Conservation (phyloP, 2,329 filamentous ascomycete genomes). For the Trichophyton mentagrophytes region DNA sequence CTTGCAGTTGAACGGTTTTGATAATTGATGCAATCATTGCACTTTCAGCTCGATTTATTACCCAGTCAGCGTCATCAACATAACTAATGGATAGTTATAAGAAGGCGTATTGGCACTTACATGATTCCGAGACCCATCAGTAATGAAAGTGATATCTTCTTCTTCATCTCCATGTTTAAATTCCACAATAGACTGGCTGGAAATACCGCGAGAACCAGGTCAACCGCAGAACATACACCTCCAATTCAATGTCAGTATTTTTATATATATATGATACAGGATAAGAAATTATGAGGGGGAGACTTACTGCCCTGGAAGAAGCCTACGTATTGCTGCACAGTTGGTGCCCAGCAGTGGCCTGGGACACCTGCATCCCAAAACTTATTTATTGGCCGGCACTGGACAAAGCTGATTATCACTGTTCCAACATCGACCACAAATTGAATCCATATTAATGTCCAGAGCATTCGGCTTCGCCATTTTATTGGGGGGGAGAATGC, state of each 20-base stretch:
- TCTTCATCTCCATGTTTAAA: slow-evolving; percentile 5
- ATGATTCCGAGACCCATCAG: slow-evolving; percentile 9
- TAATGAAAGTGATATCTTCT: slow-evolving; percentile 9
- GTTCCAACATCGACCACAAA: slow-evolving; percentile 8
- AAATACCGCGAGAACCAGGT: slow-evolving; percentile 11
- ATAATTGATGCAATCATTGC: slow-evolving; percentile 10
- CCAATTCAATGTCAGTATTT: background rate
- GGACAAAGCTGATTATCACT: slow-evolving; percentile 5
- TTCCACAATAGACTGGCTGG: slow-evolving; percentile 11
- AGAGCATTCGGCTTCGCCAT: slow-evolving; percentile 7
- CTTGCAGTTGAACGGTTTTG: slow-evolving; percentile 7
- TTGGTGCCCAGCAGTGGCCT: slow-evolving; percentile 9
- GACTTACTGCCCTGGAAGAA: slow-evolving; percentile 10
- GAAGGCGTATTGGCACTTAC: background rate
- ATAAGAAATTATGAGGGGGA: background rate
- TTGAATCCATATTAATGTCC: slow-evolving; percentile 6
- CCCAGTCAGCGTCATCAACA: background rate
- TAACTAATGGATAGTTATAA: background rate
- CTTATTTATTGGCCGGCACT: slow-evolving; percentile 6
- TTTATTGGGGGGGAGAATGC: slow-evolving; percentile 6
- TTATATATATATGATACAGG: too few species aligned
- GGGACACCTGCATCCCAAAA: slow-evolving; percentile 8
- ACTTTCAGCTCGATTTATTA: background rate
- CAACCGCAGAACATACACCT: slow-evolving; percentile 10
- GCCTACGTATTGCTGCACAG: slow-evolving; percentile 7